Evolutionary conservation across 192 early-diverging fungal species (phyloP), one percentile per base, ranked within the genome.

Genomic region (Umbelopsis ramanniana): DNA sequence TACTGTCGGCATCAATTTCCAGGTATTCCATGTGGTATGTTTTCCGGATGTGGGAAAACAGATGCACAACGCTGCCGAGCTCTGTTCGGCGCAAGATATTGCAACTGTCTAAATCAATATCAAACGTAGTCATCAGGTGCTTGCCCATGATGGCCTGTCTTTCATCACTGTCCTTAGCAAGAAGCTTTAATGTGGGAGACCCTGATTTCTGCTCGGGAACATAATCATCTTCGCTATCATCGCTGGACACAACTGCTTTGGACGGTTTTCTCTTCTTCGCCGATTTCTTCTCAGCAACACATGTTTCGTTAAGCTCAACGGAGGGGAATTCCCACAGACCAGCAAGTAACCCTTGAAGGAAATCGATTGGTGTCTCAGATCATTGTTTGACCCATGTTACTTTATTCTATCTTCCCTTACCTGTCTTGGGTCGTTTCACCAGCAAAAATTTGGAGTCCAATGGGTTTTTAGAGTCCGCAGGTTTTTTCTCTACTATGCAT

Each of bases 261-360:
- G 24, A 7, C 12, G 57, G 69, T 19, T 48, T 54, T 38, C 57
- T 57, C 66, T 38, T 75, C 29, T 19, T 76, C 53, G 2, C 43
- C 19, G 21, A 69, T 63, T 48, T 57, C 48, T 50, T 68, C 45
- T 43, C 14, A 46, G 46, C 21, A 43, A 24, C 47, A 6, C 52
- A 60, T 26, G 75, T 24, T 60, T 78, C 82, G 46, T 72, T 57
- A 14, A 81, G 74, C 23, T 84, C 84, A 1, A 83, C 71, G 0
- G 75, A 75, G 6, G 90, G 89, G 70, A 93, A 93, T 74, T 93
- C 91, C 92, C 92, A 93, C 35, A 93, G 81, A 6, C 91, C 91
- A 33, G 91, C 91, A 17, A 93, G 53, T 37, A 93, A 74, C 4
- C 92, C 77, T 79, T 55, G 40, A 43, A 6, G 40, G 40, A 2